Evolutionary conservation across 805 yeast species (phyloP), one percentile per base, ranked within the genome.

Genomic region (Cyberlindnera bimundalis): DNA sequence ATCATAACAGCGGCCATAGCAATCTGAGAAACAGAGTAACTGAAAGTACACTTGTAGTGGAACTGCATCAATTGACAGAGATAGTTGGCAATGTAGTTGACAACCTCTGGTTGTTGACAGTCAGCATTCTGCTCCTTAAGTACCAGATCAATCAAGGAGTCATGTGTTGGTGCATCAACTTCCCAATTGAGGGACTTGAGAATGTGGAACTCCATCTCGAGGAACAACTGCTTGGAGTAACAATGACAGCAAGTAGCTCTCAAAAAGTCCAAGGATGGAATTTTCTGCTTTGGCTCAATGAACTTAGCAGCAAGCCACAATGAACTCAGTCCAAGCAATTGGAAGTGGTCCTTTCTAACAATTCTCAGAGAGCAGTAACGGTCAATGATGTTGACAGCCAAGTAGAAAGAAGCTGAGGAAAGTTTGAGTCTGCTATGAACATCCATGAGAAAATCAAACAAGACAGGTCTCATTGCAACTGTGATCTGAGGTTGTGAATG

Each of bases 291-390:
- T 46, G 78, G 74, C 47, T 88, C 90, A 51, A 76, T 73, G 43
- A 77, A 72, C 59, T 90, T 90, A 27, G 95, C 75, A 3, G 96
- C 89, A 15, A 91, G 76, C 97, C 97, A 91, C 38, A 90, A 64
- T 21, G 95, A 81, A 2, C 95, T 81, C 50, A 95, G 78, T 21
- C 95, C 95, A 20, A 90, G 78, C 39, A 90, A 70, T 64, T 89
- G 97, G 57, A 84, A 81, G 58, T 88, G 95, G 46, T 84, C 85
- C 49, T 83, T 77, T 59, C 84, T 78, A 7, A 88, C 88, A 18
- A 86, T 76, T 50, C 95, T 73, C 50, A 78, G 78, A 34, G 95
- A 81, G 57, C 93, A 83, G 65, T 90, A 91, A 43, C 96, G 75
- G 60, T 90, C 96, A 43, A 90, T 74, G 46, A 89, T 74, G 53